These are phyloP conservation scores for Quercus bicolor DNA, from an alignment of 306 rosid species.

Conservation along the genomic window DNA sequence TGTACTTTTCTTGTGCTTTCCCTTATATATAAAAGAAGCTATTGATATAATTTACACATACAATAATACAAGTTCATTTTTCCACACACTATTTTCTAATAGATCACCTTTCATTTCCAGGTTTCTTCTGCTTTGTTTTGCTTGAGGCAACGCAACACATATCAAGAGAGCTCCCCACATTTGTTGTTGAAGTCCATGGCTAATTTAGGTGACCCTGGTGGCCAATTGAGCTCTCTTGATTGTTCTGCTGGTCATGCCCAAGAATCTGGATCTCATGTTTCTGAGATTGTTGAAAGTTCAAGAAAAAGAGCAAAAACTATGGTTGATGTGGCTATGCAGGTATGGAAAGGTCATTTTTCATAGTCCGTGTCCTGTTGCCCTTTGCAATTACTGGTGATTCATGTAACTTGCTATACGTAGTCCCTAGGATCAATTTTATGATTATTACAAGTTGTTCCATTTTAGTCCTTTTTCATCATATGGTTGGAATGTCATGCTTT, in stretches of 20 bases:
- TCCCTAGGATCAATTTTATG: slow-evolving; percentile 9
- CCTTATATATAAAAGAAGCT: too few relatives aligned
- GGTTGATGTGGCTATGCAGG: slow-evolving; percentile 82
- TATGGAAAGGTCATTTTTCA: slow-evolving; percentile 22
- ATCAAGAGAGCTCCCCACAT: slow-evolving; percentile 56
- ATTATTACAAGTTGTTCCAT: neutral
- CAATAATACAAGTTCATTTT: too few relatives aligned
- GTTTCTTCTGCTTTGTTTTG: slow-evolving; percentile 74
- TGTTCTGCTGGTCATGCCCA: slow-evolving; percentile 51
- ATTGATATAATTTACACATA: too few relatives aligned
- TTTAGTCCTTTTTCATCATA: slow-evolving; percentile 5
- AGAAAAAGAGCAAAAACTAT: slow-evolving; percentile 61
- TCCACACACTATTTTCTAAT: too few relatives aligned
- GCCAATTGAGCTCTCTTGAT: slow-evolving; percentile 49
- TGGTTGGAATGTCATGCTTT: slow-evolving; percentile 4
- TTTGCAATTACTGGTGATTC: slow-evolving; percentile 11
- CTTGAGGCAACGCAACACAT: slow-evolving; percentile 87
- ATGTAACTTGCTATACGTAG: neutral
- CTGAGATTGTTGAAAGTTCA: slow-evolving; percentile 85
- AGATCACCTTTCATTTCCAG: slow-evolving; percentile 43
- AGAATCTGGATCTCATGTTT: slow-evolving; percentile 59
- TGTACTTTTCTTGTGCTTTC: too few relatives aligned
- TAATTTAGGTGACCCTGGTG: slow-evolving; percentile 50
- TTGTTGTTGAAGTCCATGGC: slow-evolving; percentile 43
- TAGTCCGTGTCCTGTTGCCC: neutral